Evolutionary conservation across 306 rosid species (phyloP).

Genomic region (Pyrus betulifolia): DNA sequence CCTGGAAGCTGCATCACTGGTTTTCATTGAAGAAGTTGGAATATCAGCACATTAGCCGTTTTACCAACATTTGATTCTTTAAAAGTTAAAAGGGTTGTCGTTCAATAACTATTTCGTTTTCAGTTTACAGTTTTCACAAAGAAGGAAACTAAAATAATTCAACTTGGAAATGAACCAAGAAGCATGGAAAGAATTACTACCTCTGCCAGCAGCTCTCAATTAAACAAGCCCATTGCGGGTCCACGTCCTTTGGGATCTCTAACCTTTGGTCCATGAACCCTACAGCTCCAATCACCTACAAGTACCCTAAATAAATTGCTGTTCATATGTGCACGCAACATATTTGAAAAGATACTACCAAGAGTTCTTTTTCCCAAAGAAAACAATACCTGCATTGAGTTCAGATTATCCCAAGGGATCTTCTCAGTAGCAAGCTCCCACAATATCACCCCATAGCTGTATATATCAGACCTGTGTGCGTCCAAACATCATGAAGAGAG

Average conservation of each 20-base stretch:
- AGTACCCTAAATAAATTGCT: conserved; percentile 32
- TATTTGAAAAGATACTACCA: neutral
- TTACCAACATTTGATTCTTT: neutral
- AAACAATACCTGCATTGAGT: conserved; percentile 91
- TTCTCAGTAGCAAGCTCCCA: conserved; percentile 98
- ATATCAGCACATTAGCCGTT: neutral
- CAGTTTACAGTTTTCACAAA: neutral
- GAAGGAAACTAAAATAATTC: neutral
- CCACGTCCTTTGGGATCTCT: conserved; percentile 82
- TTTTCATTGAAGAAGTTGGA: conserved; percentile 14
- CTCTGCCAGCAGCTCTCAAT: conserved; percentile 95
- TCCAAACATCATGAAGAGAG: conserved; percentile 18
- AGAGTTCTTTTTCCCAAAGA: conserved; percentile 10
- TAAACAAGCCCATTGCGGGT: conserved; percentile 77
- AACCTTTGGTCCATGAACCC: conserved; percentile 95
- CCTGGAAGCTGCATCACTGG: conserved; percentile 73
- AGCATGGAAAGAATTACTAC: conserved; percentile 25
- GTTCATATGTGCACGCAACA: conserved; percentile 32
- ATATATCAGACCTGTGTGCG: conserved; percentile 79
- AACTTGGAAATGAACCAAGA: neutral
- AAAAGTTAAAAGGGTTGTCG: neutral
- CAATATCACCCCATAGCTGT: conserved; percentile 92
- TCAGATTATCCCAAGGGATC: conserved; percentile 98
- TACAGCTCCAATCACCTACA: conserved; percentile 98
- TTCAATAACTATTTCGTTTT: neutral